Conservation (phyloP, 2,329 filamentous ascomycete species). For the Trichoderma harzianum region DNA sequence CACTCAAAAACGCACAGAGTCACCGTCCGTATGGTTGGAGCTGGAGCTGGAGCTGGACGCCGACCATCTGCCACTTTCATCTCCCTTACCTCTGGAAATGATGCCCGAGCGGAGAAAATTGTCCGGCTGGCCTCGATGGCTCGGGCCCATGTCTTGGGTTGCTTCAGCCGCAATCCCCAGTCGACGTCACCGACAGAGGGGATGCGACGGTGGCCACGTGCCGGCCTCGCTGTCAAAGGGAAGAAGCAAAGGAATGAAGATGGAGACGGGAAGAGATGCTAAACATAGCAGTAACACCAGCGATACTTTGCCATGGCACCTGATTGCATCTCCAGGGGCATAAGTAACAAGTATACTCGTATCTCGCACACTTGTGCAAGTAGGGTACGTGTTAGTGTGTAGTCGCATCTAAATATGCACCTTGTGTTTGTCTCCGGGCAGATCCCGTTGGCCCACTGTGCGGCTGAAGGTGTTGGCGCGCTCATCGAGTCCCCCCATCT, state of each 20-base stretch:
- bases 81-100: conserved; percentile 6
- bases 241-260: background rate
- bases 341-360: background rate
- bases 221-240: background rate
- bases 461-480: conserved; percentile 6
- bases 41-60: background rate
- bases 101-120: conserved; percentile 3
- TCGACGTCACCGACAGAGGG: conserved; percentile 4
- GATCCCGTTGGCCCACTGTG: conserved; percentile 9
- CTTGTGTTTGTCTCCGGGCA: conserved; percentile 9
- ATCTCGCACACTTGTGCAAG: background rate
- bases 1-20: background rate
- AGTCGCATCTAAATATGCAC: background rate
- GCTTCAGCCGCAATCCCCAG: conserved; percentile 10
- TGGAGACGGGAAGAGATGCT: background rate
- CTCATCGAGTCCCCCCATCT: background rate
- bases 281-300: conserved; percentile 8
- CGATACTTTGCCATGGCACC: background rate
- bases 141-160: conserved; percentile 7
- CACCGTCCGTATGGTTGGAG: background rate
- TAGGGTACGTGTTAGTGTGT: background rate
- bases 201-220: conserved; percentile 12
- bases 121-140: background rate
- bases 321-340: background rate
- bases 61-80: background rate